phyloP scores from a whole-genome alignment of 2,329 filamentous ascomycete species.

The Epichloe sp. region DNA sequence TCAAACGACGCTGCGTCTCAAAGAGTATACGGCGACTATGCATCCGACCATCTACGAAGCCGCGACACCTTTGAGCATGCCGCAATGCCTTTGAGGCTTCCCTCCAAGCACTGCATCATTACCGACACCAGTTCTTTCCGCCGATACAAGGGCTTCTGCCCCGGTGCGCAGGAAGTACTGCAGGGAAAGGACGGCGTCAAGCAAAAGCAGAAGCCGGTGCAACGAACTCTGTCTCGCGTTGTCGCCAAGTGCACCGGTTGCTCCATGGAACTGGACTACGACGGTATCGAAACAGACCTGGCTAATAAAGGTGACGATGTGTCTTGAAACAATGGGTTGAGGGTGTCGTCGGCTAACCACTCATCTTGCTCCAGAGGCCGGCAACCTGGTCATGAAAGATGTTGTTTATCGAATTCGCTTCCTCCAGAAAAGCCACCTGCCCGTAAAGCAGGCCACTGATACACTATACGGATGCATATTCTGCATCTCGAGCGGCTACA shows the following conservation, averaged over 20 bases:
- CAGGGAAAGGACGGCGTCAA: conserved; percentile 36
- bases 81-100: background rate
- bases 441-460: conserved; percentile 37
- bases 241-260: conserved; percentile 40
- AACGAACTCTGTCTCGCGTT: conserved; percentile 8
- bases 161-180: conserved; percentile 36
- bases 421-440: conserved; percentile 41
- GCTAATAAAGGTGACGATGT: conserved; percentile 29
- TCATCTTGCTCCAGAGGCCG: conserved; percentile 12
- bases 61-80: background rate
- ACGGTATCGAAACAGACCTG: conserved; percentile 37
- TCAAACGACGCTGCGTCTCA: background rate
- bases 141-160: conserved; percentile 40
- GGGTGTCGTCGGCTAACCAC: background rate
- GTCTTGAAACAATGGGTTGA: too few relatives aligned
- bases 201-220: conserved; percentile 35
- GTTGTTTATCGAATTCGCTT: conserved; percentile 40
- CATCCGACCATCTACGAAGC: background rate
- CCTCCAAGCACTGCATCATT: conserved; percentile 26
- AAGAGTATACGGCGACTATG: background rate
- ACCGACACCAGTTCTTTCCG: conserved; percentile 35
- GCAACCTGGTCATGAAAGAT: conserved; percentile 31
- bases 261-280: conserved; percentile 39
- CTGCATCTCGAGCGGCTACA: conserved; percentile 35
- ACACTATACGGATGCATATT: conserved; percentile 41